Evolutionary conservation across 2,329 filamentous ascomycete genomes (phyloP).

Genomic region (Arachnomyces sp.): DNA sequence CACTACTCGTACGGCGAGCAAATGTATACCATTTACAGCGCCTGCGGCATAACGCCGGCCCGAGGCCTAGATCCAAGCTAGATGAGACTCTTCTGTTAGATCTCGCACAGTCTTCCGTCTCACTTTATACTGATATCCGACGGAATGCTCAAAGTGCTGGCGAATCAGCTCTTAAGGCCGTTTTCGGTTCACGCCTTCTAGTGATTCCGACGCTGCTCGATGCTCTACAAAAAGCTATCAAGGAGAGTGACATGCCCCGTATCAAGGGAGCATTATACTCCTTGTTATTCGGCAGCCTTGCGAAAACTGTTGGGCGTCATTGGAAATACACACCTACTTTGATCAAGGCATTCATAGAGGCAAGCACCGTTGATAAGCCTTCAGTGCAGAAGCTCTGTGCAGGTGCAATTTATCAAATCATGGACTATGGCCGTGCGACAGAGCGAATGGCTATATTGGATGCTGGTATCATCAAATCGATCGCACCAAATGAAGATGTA

Average conservation of each 20-base stretch:
- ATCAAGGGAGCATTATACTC: constrained; percentile 96
- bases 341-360: constrained; percentile 81
- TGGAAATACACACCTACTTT: constrained; percentile 93
- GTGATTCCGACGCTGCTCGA: constrained; percentile 84
- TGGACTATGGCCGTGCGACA: constrained; percentile 84
- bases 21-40: constrained; percentile 92
- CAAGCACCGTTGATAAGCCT: constrained; percentile 82
- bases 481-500: constrained; percentile 63
- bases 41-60: constrained; percentile 86
- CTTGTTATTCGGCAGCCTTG: constrained; percentile 76
- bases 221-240: constrained; percentile 69
- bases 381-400: constrained; percentile 87
- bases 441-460: constrained; percentile 82
- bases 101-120: constrained; percentile 81
- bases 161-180: constrained; percentile 85
- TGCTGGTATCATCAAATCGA: constrained; percentile 59
- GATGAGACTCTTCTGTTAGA: constrained; percentile 81
- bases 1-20: constrained; percentile 83
- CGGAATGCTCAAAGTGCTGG: constrained; percentile 84
- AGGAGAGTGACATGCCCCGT: constrained; percentile 72
- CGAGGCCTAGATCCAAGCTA: constrained; percentile 79
- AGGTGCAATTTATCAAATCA: constrained; percentile 72
- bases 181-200: constrained; percentile 78
- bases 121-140: constrained; percentile 91
- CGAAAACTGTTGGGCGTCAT: constrained; percentile 80